These are phyloP conservation scores for Apium graveolens DNA, from an alignment of 129 eudicot species.

Conservation along the genomic window DNA sequence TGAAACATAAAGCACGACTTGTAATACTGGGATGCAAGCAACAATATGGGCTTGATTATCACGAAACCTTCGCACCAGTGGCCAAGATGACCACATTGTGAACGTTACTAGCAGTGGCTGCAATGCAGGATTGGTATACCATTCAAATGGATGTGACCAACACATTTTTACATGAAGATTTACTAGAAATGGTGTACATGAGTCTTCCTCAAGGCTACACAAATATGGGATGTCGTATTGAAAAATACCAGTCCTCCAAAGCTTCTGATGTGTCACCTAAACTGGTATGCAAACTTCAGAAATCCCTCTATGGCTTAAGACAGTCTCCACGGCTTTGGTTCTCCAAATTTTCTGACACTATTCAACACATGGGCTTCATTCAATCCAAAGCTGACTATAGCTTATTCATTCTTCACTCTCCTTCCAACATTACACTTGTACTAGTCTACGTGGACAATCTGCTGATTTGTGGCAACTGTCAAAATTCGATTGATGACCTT, in stretches of 20 bases:
- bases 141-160: background rate
- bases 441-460: too few relatives aligned
- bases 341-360: too few relatives aligned
- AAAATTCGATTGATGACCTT: too few relatives aligned
- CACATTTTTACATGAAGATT: background rate
- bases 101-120: background rate
- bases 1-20: background rate
- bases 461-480: too few relatives aligned
- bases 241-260: too few relatives aligned
- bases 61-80: background rate
- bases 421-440: too few relatives aligned
- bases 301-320: background rate
- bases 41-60: background rate
- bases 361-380: too few relatives aligned
- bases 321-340: background rate
- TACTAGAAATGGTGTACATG: background rate
- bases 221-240: background rate
- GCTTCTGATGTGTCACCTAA: too few relatives aligned
- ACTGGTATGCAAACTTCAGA: background rate
- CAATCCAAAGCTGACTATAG: too few relatives aligned
- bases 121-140: background rate
- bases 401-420: too few relatives aligned
- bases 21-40: background rate
- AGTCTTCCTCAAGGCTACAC: background rate
- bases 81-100: background rate